Base-by-base conservation (phyloP, 2,329 filamentous ascomycete species). In the Chrysoporthe puriensis region DNA sequence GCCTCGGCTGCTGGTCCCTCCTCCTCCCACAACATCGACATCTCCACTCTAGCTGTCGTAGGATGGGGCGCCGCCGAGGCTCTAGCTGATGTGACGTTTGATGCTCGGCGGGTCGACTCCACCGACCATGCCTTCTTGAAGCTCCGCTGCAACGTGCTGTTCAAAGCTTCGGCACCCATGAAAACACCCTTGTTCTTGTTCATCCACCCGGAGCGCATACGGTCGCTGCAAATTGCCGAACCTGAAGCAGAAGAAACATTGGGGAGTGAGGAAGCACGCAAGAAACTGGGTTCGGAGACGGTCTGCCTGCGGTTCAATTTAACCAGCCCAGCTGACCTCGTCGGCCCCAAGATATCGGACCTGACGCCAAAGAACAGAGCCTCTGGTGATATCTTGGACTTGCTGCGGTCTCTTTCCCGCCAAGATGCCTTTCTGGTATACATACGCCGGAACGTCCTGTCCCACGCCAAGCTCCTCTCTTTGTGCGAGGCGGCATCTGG, bases 51-150 rank as follows among this genome's bases (percentile, higher is more conserved):
- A 13, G 64, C 52, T 34, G 59, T 36, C 14, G 59, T 66, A 14
- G 56, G 34, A 4, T 66, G 52, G 48, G 50, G 58, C 26, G 18
- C 21, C 26, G 32, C 40, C 11, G 44, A 56, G 16, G 13, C 40
- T 7, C 32, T 66, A n/a, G 18, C n/a, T 32, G 60, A 66, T 16
- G 54, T 63, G 65, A 66, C 59, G 5, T 63, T 56, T 32, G 65
- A 66, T 32, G 21, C 62, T 26, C 65, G 60, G n/a, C 65, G 60
- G 14, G 56, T 63, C 32, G 65, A 34, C n/a, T 63, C 50, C n/a
- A 58, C 32, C 32, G 50, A 63, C n/a, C 56, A 61, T 21, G 65
- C 65, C 34, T 66, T 66, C 60, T 52, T 66, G 16, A 66, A 66
- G 60, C 60, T 66, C 34, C 65, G 65, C 9, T 43, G 42, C 16